Evolutionary conservation across 176 grass and related monocot species (phyloP).

Genomic region (Ananas comosus): DNA sequence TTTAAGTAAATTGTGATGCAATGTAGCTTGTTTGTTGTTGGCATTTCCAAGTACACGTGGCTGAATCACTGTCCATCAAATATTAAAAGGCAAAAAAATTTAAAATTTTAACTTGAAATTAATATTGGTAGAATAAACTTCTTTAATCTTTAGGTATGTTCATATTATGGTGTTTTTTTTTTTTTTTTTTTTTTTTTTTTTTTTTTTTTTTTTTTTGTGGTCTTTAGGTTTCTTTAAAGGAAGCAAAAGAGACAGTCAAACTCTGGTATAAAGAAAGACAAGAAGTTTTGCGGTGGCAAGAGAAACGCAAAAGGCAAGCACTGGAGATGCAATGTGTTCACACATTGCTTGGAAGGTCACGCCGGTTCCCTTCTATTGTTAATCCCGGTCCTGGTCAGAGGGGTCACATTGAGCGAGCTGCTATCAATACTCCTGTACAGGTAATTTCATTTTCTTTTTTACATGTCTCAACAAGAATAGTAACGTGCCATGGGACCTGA

Average conservation of each 20-base stretch:
- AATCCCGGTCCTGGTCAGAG: constrained; percentile 37
- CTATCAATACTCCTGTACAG: constrained; percentile 97
- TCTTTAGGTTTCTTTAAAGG: constrained; percentile 53
- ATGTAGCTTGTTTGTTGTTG: too few species aligned
- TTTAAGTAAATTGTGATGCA: too few species aligned
- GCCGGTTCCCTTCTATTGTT: constrained; percentile 49
- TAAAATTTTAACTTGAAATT: too few species aligned
- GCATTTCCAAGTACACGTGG: too few species aligned
- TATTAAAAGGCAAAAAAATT: too few species aligned
- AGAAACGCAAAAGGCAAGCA: constrained; percentile 45
- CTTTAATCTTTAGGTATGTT: background rate
- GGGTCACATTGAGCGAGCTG: constrained; percentile 85
- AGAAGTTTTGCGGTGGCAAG: constrained; percentile 76
- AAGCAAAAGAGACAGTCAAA: constrained; percentile 67
- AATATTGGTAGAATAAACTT: too few species aligned
- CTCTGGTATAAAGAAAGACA: constrained; percentile 80
- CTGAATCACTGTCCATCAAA: too few species aligned
- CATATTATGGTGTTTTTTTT: background rate
- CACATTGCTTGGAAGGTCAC: constrained; percentile 76
- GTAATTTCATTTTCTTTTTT: constrained; percentile 23
- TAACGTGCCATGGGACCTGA: background rate
- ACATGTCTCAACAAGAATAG: background rate
- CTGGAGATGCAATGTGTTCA: constrained; percentile 41
- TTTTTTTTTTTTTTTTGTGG: constrained; percentile 12
- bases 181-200: constrained; percentile 27